Percentiles rank a stretch among this genome's conserved stretches.
These are phyloP conservation scores for Colletotrichum sidae DNA, from an alignment of 2,329 filamentous ascomycete species.

Conservation along the genomic window DNA sequence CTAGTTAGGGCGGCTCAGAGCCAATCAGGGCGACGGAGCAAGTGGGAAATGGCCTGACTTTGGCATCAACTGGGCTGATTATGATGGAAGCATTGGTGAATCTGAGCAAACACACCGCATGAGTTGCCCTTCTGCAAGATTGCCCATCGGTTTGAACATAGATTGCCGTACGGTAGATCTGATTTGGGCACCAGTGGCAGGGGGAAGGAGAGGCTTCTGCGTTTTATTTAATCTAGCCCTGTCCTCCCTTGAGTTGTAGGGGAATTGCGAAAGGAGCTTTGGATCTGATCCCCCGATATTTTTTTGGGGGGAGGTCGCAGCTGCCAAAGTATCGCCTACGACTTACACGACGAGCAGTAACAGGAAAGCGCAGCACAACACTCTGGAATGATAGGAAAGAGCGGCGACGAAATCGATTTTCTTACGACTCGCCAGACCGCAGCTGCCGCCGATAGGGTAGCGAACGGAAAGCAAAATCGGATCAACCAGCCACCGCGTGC, in stretches of 20 bases:
- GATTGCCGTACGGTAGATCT: conserved; percentile 15
- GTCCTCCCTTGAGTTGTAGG: too few species aligned
- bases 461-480: neutral
- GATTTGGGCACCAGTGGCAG: neutral
- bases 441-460: too few species aligned
- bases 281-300: too few species aligned
- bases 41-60: conserved; percentile 37
- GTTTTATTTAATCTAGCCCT: too few species aligned
- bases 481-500: neutral
- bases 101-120: conserved; percentile 32
- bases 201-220: too few species aligned
- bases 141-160: conserved; percentile 33
- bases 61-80: conserved; percentile 36
- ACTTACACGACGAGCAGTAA: neutral
- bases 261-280: too few species aligned
- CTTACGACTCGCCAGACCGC: too few species aligned
- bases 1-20: conserved; percentile 18
- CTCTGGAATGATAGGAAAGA: too few species aligned
- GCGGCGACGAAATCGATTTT: too few species aligned
- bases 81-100: conserved; percentile 33
- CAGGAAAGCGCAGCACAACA: neutral
- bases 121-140: conserved; percentile 11
- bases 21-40: conserved; percentile 27
- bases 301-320: too few species aligned
- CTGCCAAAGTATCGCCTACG: neutral